These are phyloP conservation scores for Dryas drummondii DNA, from an alignment of 306 rosid genomes.

Conservation along the genomic window DNA sequence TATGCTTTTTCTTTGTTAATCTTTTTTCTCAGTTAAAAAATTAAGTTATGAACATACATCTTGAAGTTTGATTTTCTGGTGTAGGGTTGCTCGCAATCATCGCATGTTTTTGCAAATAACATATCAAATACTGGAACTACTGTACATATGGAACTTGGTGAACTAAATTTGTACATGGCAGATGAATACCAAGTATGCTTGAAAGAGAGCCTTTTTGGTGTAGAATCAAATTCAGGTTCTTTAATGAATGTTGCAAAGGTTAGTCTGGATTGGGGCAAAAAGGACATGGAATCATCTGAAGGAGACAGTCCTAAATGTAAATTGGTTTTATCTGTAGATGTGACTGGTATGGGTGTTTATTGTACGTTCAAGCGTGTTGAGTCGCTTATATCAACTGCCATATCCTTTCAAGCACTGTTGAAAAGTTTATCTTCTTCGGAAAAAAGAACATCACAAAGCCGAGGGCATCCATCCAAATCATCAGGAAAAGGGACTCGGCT, in stretches of 20 bases:
- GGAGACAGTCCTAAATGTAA: conserved; percentile 59
- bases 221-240: conserved; percentile 92
- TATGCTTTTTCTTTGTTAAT: background rate
- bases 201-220: conserved; percentile 79
- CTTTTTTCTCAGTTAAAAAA: background rate
- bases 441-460: conserved; percentile 55
- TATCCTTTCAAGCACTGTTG: conserved; percentile 69
- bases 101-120: conserved; percentile 87
- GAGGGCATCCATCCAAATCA: conserved; percentile 56
- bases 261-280: conserved; percentile 92
- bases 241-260: conserved; percentile 81
- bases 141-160: conserved; percentile 89
- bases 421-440: conserved; percentile 61
- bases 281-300: conserved; percentile 76
- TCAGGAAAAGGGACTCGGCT: conserved; percentile 80
- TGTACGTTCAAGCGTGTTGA: conserved; percentile 76
- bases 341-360: conserved; percentile 82
- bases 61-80: conserved; percentile 38
- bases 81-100: conserved; percentile 91
- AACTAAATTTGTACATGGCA: conserved; percentile 83
- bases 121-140: conserved; percentile 74
- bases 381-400: conserved; percentile 76
- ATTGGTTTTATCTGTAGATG: conserved; percentile 75
- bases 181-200: conserved; percentile 91
- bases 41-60: background rate